Evolutionary conservation across 306 rosid species (phyloP).

Genomic region (Carpinus fangiana): DNA sequence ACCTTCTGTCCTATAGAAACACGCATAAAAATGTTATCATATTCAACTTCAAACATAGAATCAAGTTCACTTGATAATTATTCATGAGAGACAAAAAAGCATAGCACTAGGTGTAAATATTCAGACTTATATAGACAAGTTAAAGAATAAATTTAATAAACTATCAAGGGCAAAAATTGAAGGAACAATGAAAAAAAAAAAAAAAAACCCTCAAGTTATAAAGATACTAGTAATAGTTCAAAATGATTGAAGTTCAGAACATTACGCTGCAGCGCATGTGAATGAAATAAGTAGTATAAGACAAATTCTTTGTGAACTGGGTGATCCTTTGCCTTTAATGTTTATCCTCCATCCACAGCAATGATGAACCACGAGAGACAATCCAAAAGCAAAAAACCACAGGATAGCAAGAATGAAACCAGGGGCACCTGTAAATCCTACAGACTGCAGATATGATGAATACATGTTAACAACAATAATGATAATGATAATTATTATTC

Average conservation of each 20-base stretch:
- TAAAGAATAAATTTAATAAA: not conserved
- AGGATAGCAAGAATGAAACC: constrained; percentile 79
- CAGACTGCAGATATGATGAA: constrained; percentile 61
- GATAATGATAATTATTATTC: not conserved
- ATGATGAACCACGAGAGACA: constrained; percentile 65
- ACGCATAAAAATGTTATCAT: not conserved
- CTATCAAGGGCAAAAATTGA: not conserved
- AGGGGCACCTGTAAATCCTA: constrained; percentile 87
- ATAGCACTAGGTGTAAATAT: not conserved
- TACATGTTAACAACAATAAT: not conserved
- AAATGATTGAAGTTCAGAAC: constrained; percentile 24
- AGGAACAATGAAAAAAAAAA: not conserved
- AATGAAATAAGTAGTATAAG: constrained; percentile 67
- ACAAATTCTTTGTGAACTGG: constrained; percentile 66
- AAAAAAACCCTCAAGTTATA: not conserved
- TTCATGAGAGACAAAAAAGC: not conserved
- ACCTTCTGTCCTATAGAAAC: not conserved
- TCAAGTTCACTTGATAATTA: not conserved
- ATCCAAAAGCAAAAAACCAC: constrained; percentile 86
- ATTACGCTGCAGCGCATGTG: constrained; percentile 84
- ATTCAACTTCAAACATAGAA: not conserved
- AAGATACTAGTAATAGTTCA: constrained; percentile 11
- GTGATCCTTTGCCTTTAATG: constrained; percentile 64
- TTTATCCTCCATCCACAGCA: constrained; percentile 89
- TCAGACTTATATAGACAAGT: not conserved